Evolutionary conservation across 495 filamentous ascomycete genomes (phyloP).

Genomic region (Cairneyella variabilis): DNA sequence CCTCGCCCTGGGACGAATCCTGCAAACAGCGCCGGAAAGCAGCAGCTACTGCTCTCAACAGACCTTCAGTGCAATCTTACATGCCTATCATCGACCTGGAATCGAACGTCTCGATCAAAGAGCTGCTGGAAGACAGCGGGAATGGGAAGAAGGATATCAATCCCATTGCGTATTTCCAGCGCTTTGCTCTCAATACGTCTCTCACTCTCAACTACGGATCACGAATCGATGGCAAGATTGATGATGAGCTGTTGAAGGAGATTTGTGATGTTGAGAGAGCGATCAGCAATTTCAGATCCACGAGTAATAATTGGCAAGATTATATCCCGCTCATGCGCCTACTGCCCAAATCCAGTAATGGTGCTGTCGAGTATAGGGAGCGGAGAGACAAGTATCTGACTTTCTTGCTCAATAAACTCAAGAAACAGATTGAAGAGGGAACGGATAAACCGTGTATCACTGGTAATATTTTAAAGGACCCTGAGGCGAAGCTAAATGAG

Average conservation of each 20-base stretch:
- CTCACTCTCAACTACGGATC: slow-evolving; percentile 65
- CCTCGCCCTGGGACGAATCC: slow-evolving; percentile 70
- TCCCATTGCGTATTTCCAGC: slow-evolving; percentile 61
- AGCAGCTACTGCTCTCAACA: slow-evolving; percentile 66
- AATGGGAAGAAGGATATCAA: slow-evolving; percentile 58
- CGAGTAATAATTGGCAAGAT: slow-evolving; percentile 68
- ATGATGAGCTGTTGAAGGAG: slow-evolving; percentile 55
- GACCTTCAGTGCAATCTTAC: slow-evolving; percentile 61
- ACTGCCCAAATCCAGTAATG: slow-evolving; percentile 48
- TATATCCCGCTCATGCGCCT: slow-evolving; percentile 62
- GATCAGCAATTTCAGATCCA: slow-evolving; percentile 61
- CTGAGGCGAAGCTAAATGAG: slow-evolving; percentile 58
- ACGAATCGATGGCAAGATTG: slow-evolving; percentile 51
- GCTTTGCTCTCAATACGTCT: slow-evolving; percentile 63
- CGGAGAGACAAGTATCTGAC: slow-evolving; percentile 56
- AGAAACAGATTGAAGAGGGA: slow-evolving; percentile 54
- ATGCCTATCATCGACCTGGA: slow-evolving; percentile 73
- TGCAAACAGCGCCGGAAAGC: slow-evolving; percentile 69
- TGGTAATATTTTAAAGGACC: slow-evolving; percentile 64
- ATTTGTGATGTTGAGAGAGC: slow-evolving; percentile 61
- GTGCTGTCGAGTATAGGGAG: slow-evolving; percentile 50
- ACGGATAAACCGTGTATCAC: slow-evolving; percentile 69
- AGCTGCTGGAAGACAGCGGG: slow-evolving; percentile 53
- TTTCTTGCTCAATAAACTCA: slow-evolving; percentile 54
- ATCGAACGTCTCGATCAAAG: slow-evolving; percentile 58